Evolutionary conservation across 371 early-diverging fungal species (phyloP), one percentile per base, ranked within the genome.

Genomic region (Actinomortierella ambigua): DNA sequence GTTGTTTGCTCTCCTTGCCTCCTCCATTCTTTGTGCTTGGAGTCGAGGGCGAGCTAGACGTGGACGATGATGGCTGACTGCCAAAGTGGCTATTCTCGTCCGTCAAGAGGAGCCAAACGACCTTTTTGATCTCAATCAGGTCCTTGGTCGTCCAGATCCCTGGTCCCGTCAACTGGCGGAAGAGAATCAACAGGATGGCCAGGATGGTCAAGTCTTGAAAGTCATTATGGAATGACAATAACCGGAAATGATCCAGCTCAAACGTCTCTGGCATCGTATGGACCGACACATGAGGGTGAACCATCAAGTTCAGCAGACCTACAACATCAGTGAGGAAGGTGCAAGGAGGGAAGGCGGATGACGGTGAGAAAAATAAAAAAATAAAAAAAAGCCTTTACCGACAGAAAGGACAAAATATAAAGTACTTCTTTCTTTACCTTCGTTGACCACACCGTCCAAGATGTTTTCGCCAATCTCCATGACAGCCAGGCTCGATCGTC

Each of bases 171-270:
- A 82, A 55, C 7, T 89, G 82, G 1, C 83, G 79, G 69, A 88
- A 92, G 14, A 90, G 79, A 48, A 92, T 81, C 58, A 90, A 58
- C 0, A 92, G 77, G 8, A 81, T 63, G 27, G 82, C 81, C 42
- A 87, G 77, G 43, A 90, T 87, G 17, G 86, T 86, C 9, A 90
- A 75, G 58, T 89, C 89, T 63, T 90, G 91, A 76, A 87, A 88
- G 59, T 90, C 90, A 61, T 89, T 88, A 54, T 88, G 83, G 71
- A 84, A 85, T 29, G 84, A 79, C 18, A 85, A 63, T 6, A 92
- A 62, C 7, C 92, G 81, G 46, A 80, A 75, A 27, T 79, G 69
- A 59, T 92, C 92, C 78, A 90, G 79, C 46, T 76, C 71, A 27
- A 92, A 77, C 0, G 88, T 85, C 57, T 87, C 86, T 15, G 85